Conservation (phyloP, 2,329 filamentous ascomycete genomes). For the Albophoma yamanashiensis region DNA sequence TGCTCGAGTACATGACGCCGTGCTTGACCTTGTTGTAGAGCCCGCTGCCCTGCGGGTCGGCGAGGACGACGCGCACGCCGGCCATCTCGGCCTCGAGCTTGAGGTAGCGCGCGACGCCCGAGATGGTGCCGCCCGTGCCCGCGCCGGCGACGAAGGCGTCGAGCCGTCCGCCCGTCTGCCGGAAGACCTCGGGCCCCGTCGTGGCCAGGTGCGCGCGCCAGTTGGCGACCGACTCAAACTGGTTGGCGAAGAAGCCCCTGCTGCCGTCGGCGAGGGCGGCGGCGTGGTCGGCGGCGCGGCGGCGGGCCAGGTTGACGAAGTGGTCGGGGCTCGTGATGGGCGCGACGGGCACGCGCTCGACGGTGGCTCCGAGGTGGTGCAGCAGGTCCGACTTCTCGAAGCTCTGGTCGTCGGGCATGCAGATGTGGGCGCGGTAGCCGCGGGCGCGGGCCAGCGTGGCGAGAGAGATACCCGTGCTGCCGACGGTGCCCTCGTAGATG, state of each 20-base stretch:
- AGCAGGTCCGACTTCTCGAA: constrained; percentile 84
- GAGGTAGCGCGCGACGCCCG: constrained; percentile 73
- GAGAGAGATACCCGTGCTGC: constrained; percentile 90
- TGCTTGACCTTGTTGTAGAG: constrained; percentile 86
- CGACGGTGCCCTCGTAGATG: constrained; percentile 95
- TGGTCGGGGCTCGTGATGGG: constrained; percentile 90
- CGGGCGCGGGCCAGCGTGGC: constrained; percentile 79
- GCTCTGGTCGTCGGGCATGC: constrained; percentile 90
- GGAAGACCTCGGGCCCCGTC: constrained; percentile 83
- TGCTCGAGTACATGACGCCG: constrained; percentile 89
- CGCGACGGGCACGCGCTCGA: constrained; percentile 81
- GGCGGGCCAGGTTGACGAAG: constrained; percentile 85
- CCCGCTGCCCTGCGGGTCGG: constrained; percentile 89
- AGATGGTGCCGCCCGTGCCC: constrained; percentile 88
- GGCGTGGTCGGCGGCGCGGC: constrained; percentile 66
- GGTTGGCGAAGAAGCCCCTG: constrained; percentile 85
- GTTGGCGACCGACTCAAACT: constrained; percentile 89
- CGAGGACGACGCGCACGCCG: constrained; percentile 62
- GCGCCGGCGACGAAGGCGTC: constrained; percentile 91
- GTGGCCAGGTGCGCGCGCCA: constrained; percentile 71
- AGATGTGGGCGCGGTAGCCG: constrained; percentile 90
- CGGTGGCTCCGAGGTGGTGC: constrained; percentile 79
- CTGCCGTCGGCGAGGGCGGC: constrained; percentile 44
- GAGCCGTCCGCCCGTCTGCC: constrained; percentile 62
- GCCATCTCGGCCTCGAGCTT: constrained; percentile 57